Evolutionary conservation across 345 rosid species (phyloP), one percentile per base, ranked within the genome.

Genomic region (Camelina neglecta): DNA sequence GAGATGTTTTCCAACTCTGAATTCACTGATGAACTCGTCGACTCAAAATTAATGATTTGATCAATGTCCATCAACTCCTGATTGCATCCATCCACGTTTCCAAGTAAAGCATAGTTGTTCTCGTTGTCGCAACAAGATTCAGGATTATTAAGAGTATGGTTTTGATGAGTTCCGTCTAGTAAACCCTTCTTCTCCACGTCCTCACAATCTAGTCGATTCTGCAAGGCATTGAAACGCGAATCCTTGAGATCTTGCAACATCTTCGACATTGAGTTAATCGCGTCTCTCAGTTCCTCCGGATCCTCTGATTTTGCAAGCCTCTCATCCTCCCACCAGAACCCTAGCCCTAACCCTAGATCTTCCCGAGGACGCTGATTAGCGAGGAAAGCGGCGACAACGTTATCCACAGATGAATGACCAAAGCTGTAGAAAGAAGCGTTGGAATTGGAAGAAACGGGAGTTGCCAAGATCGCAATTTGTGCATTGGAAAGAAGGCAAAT

Each of bases 251-350:
- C 13, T 0, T 23, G 29, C 24, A 76, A 26, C 65, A 62, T 23
- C 11, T 13, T 76, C 12, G 80, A 54, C 6, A 76, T 35, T 0
- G 75, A 60, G 4, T 16, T 16, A 0, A 76, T 5, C 1, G 75
- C 65, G 0, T 44, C 49, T 42, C 41, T 54, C 65, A 69, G 24
- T 36, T 76, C 59, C 0, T 70, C 11, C 0, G 36, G 1, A 18
- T 76, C 1, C 18, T 69, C 36, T 0, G 75, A 76, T 11, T 29
- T 26, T 0, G 8, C 11, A 35, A 76, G 65, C 2, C 16, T 4
- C 48, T 76, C 33, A 4, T 69, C 70, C 4, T 69, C 58, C 79
- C 79, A 69, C 75, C 74, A 69, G 53, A 42, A 75, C 56, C 35
- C 48, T 60, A 42, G 69, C 57, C 31, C 31, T 29, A 29, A 29